Evolutionary conservation across 106 monocot species (phyloP), one percentile per base, ranked within the genome.

Genomic region (Amphibolis antarctica): DNA sequence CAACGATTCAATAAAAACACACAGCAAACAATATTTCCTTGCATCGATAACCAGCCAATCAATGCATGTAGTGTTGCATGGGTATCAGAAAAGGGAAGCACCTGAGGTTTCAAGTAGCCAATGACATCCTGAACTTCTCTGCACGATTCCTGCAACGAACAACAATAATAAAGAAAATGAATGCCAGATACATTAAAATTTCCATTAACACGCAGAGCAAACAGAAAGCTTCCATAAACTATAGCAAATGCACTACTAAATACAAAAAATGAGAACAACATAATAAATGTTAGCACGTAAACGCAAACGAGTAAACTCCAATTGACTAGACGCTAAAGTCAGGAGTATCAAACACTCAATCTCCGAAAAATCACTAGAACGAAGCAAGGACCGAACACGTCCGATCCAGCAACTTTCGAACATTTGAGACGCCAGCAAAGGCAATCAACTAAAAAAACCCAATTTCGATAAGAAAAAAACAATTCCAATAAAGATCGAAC

Each of bases 101-200:
- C 96, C 96, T 96, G 78, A 17, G 96, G 96, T 82, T 96, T 96
- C 82, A 96, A 73, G 74, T 63, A 81, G 18, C 51, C 71, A 75
- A 96, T 86, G 65, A 96, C 72, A 0, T 81, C 78, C 74, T 82
- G 75, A 59, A 96, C 96, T 77, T 90, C 84, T 60, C 60, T 80
- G 69, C 89, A 96, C 0, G 90, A 90, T 52, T 96, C 96, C 96
- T 96, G 70, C 60, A 83, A 67, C 29, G 9, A 67, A 55, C 14
- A 56, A 46, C 18, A 42, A 17, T 17, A 11, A 42, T 25, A 17
- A 28, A 5, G 15, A 5, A n/a, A 60, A 0, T 24, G 27, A 10
- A 25, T 28, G 24, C 26, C 24, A 4, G 24, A 14, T 1, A 56
- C 25, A 14, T 13, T 12, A 24, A 23, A 14, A 14, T 1, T 23